Percentiles rank a stretch among this genome's conserved stretches.
Evolutionary conservation across 768 basidiomycete genomes (phyloP).

Genomic region (Pleurotus djamor): DNA sequence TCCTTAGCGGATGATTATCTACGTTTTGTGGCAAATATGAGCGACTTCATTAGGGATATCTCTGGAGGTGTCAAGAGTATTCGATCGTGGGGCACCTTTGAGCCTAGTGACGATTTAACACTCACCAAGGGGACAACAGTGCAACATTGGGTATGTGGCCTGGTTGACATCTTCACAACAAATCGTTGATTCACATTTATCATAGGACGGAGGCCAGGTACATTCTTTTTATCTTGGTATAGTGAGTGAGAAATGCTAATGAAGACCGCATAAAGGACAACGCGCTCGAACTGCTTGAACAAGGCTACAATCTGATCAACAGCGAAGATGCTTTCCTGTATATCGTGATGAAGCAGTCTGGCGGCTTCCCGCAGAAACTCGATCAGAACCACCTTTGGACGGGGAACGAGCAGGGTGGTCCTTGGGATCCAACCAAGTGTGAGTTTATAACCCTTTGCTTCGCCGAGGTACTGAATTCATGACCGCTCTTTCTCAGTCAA

Average conservation of each 20-base stretch:
- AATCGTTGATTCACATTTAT: not conserved
- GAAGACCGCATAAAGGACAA: not conserved
- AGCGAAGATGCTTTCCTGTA: not conserved
- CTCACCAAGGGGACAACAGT: slow-evolving; percentile 1
- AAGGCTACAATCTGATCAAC: not conserved
- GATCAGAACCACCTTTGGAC: not conserved
- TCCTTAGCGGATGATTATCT: slow-evolving; percentile 38
- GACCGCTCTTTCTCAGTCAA: not conserved
- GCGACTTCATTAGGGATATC: slow-evolving; percentile 28
- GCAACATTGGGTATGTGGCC: not conserved
- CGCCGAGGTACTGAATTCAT: not conserved
- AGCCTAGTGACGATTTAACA: not conserved
- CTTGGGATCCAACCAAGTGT: not conserved
- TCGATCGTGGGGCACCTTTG: not conserved
- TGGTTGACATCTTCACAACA: not conserved
- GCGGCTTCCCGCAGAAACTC: not conserved
- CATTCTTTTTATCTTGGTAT: not conserved
- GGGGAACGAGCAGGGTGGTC: not conserved
- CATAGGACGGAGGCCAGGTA: not conserved
- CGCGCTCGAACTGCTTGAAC: not conserved
- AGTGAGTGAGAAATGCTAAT: not conserved
- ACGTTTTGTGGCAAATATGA: slow-evolving; percentile 40
- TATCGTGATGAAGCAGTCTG: not conserved
- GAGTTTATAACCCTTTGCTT: not conserved
- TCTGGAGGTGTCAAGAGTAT: not conserved